phyloP scores from a whole-genome alignment of 257 asterid species.

The Nicotiana attenuata region DNA sequence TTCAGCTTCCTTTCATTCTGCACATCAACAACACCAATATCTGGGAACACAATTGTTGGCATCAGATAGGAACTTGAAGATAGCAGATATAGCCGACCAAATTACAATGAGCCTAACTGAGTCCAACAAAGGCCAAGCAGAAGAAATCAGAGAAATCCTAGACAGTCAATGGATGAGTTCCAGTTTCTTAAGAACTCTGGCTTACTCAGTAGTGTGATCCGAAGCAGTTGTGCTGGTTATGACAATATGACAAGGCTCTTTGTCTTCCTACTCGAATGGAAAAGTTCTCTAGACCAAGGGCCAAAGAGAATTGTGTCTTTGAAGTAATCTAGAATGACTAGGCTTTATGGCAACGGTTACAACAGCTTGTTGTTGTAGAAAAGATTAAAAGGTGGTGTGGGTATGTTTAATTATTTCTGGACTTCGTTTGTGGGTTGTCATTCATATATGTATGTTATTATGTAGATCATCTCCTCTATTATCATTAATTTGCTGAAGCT shows the following conservation, averaged over 20 bases:
- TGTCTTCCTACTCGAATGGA: constrained; percentile 42
- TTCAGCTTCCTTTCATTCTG: constrained; percentile 73
- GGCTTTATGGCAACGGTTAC: constrained; percentile 18
- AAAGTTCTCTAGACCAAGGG: constrained; percentile 31
- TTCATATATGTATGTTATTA: constrained; percentile 28
- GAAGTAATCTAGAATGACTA: constrained; percentile 11
- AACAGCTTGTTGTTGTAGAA: constrained; percentile 58
- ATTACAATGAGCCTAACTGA: constrained; percentile 85
- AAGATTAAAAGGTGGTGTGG: background rate
- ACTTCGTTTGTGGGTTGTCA: constrained; percentile 9
- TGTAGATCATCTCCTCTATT: background rate
- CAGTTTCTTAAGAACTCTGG: constrained; percentile 56
- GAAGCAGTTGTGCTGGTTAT: constrained; percentile 43
- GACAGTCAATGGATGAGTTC: constrained; percentile 79
- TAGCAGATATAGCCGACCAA: constrained; percentile 49
- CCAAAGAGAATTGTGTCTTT: constrained; percentile 23
- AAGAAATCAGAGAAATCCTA: constrained; percentile 46
- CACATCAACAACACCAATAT: constrained; percentile 59
- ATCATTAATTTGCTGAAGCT: background rate
- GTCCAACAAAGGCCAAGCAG: constrained; percentile 86
- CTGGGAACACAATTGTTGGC: constrained; percentile 39
- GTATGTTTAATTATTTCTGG: background rate
- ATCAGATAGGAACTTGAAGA: constrained; percentile 58
- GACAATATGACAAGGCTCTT: constrained; percentile 33
- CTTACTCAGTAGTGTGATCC: constrained; percentile 35